phyloP scores from a whole-genome alignment of 345 rosid species.

The Pugionium dolabratum region DNA sequence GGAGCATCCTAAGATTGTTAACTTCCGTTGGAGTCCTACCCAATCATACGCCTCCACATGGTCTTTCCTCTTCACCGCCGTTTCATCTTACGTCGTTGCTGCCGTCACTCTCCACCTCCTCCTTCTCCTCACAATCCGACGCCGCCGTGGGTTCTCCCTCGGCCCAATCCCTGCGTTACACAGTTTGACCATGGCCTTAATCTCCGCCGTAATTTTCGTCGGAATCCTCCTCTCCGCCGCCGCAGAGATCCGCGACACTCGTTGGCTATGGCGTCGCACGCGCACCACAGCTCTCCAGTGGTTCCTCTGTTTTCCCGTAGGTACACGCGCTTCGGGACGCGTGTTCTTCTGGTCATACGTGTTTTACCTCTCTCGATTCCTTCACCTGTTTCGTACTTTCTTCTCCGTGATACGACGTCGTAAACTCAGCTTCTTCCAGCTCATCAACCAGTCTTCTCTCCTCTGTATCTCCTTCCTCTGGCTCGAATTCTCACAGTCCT shows the following conservation, averaged over 20 bases:
- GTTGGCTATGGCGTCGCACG: slow-evolving; percentile 78
- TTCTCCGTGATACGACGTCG: slow-evolving; percentile 57
- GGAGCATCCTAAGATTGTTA: slow-evolving; percentile 76
- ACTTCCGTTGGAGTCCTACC: slow-evolving; percentile 82
- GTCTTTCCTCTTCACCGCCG: slow-evolving; percentile 68
- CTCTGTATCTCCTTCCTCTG: slow-evolving; percentile 78
- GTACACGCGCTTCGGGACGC: slow-evolving; percentile 96
- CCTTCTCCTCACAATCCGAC: slow-evolving; percentile 42
- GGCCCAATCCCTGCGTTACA: slow-evolving; percentile 87
- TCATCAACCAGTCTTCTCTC: slow-evolving; percentile 67
- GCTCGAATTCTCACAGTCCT: slow-evolving; percentile 91
- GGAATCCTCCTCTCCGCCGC: slow-evolving; percentile 76
- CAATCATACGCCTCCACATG: slow-evolving; percentile 91
- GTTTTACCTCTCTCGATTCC: slow-evolving; percentile 81
- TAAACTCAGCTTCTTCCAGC: slow-evolving; percentile 55
- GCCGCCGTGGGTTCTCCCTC: slow-evolving; percentile 58
- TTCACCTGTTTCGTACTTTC: slow-evolving; percentile 78
- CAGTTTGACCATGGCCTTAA: slow-evolving; percentile 58
- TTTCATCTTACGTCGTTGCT: slow-evolving; percentile 52
- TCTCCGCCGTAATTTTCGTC: slow-evolving; percentile 67
- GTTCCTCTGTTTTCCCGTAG: slow-evolving; percentile 96
- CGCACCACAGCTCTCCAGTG: slow-evolving; percentile 71
- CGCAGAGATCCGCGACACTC: slow-evolving; percentile 80
- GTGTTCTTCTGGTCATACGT: slow-evolving; percentile 96
- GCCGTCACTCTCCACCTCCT: slow-evolving; percentile 58